Percentiles rank a stretch among this genome's conserved stretches.
phyloP scores from a whole-genome alignment of 2,329 filamentous ascomycete genomes.

The Plenodomus lindquistii region DNA sequence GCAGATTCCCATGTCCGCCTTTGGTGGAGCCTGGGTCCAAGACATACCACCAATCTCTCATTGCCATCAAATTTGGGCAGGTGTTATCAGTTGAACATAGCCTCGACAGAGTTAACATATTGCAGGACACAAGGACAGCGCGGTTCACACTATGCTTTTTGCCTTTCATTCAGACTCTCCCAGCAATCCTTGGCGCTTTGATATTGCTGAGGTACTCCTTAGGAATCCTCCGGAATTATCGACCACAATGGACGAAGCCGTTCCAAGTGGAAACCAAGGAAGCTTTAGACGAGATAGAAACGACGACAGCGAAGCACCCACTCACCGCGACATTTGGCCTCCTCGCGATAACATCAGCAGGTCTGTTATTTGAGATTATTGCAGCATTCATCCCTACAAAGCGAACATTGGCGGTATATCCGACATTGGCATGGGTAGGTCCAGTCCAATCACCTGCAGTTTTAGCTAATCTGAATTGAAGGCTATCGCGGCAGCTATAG shows the following conservation, averaged over 20 bases:
- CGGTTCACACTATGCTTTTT: conserved; percentile 48
- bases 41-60: conserved; percentile 22
- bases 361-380: conserved; percentile 31
- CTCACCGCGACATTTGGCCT: conserved; percentile 28
- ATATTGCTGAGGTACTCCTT: conserved; percentile 45
- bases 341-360: conserved; percentile 28
- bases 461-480: conserved; percentile 26
- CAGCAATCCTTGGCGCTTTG: conserved; percentile 41
- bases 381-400: conserved; percentile 24
- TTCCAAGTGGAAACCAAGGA: conserved; percentile 50
- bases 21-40: conserved; percentile 4
- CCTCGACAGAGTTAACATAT: not conserved
- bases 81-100: not conserved
- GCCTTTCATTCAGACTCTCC: conserved; percentile 45
- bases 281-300: conserved; percentile 35
- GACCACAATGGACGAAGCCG: conserved; percentile 56
- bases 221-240: conserved; percentile 35
- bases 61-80: conserved; percentile 36
- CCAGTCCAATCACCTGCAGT: not conserved
- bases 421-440: conserved; percentile 41
- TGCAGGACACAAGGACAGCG: conserved; percentile 42
- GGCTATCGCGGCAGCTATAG: conserved; percentile 41
- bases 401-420: conserved; percentile 26
- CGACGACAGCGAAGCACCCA: conserved; percentile 33
- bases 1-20: conserved; percentile 26